Evolutionary conservation across 495 filamentous ascomycete species (phyloP).

Genomic region (Hyaloscypha bicolor): DNA sequence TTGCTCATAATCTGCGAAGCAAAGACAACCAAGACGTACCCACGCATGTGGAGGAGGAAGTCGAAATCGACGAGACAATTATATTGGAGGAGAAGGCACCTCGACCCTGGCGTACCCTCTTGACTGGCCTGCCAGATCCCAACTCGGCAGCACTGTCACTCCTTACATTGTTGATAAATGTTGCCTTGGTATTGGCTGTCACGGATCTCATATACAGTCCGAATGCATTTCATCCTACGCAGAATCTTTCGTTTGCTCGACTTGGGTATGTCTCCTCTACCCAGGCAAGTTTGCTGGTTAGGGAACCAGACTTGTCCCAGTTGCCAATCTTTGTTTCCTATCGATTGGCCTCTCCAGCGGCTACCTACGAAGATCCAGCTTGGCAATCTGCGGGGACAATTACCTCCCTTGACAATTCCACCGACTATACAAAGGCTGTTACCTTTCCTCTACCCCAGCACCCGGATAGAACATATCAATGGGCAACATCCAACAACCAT

Average conservation of each 20-base stretch:
- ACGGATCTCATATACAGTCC: constrained; percentile 77
- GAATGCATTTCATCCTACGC: constrained; percentile 61
- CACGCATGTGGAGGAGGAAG: constrained; percentile 43
- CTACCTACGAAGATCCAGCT: constrained; percentile 47
- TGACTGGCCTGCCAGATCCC: constrained; percentile 77
- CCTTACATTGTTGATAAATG: constrained; percentile 72
- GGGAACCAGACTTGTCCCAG: constrained; percentile 76
- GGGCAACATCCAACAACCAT: constrained; percentile 79
- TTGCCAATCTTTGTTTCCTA: constrained; percentile 72
- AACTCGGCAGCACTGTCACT: constrained; percentile 56
- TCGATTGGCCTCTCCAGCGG: constrained; percentile 47
- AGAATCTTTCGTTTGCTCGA: constrained; percentile 81
- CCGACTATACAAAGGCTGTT: constrained; percentile 78
- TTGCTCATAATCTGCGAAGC: constrained; percentile 31
- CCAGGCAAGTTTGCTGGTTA: constrained; percentile 77
- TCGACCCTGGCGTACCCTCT: constrained; percentile 59
- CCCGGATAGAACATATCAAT: constrained; percentile 71
- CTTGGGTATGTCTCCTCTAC: constrained; percentile 83
- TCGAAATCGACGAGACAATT: constrained; percentile 55
- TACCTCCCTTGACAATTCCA: constrained; percentile 65
- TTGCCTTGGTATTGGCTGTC: constrained; percentile 62
- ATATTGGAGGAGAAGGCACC: constrained; percentile 41
- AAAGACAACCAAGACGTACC: constrained; percentile 32
- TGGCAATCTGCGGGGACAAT: constrained; percentile 72
- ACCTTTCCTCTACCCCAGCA: constrained; percentile 52